Base-by-base conservation (phyloP, 352 stramenopile species). In the Phytopythium delawarense region DNA sequence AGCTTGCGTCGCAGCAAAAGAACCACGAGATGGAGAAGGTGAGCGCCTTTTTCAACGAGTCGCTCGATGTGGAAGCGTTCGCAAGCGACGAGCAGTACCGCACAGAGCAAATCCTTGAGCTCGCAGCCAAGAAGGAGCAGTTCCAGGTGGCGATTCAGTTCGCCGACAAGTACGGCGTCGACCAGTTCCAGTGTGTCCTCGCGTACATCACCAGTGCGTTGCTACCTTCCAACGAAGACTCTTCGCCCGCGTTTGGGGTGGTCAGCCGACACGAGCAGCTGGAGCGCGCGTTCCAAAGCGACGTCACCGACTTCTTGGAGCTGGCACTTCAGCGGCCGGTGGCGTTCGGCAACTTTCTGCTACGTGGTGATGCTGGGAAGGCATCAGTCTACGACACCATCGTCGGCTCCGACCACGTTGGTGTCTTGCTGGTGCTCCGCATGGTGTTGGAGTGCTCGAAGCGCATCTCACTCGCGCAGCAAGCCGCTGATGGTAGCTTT, bases 391-490 rank as follows among this genome's bases (percentile, higher is more conserved):
- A 88, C 56, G 82, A 89, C 13, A 57, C 51, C 7, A 69, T 93
- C 1, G 62, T 76, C 45, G 84, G 84, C 12, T 82, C 69, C 0
- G 84, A 93, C 57, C 84, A 93, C 53, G 78, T 93, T 40, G 84
- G 79, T 0, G 68, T 91, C 21, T 72, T 93, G 16, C 62, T 93
- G 8, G 70, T 89, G 18, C 65, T 91, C 21, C 72, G 84, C 4
- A 91, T 90, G 79, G 64, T 89, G 21, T 59, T 93, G 13, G 84
- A 93, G 61, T 92, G 82, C 65, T 88, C 82, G 0, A 93, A 92
- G 65, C 77, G 84, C 11, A 54, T 77, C 25, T 53, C 46, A 7
- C 18, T 59, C 1, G 55, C 68, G 46, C 53, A 74, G 40, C 50
- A 50, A 6, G 13, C 60, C 15, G 63, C 49, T 5, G 69, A 69